Evolutionary conservation across 495 filamentous ascomycete genomes (phyloP), one percentile per base, ranked within the genome.

Genomic region (Poronia punctata): DNA sequence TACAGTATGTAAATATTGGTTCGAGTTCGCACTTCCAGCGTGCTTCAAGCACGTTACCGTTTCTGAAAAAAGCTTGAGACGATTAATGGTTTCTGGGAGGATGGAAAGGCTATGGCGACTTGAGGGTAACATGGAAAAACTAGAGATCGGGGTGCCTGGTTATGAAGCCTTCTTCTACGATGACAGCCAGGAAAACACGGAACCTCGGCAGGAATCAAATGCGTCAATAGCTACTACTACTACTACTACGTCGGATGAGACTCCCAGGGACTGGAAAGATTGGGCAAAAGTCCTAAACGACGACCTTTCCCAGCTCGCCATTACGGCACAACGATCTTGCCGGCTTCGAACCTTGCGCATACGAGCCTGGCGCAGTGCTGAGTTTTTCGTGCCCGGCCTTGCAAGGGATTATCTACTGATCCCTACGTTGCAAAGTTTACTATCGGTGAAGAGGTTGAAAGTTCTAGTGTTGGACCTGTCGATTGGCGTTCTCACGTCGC

Each of bases 1-100:
- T 19, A 38, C 35, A 28, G 7, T 38, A 9, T 38, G 35, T 20
- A 38, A 28, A 19, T 23, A 7, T 7, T 38, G 35, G 35, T 27
- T 38, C 22, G 35, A 38, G 9, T 38, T 26, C 24, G 35, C 23
- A 9, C 22, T 38, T 11, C 35, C 35, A 2, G 35, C 14, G 35
- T 38, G n/a, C 14, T 15, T 38, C 15, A 26, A 28, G 22, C 9
- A 12, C 16, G 16, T 38, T 12, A 38, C 11, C 5, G 21, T 38
- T 8, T 38, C 35, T 9, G 11, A 26, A 26, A 14, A 38, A 9
- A 28, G 3, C 3, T 23, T 38, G 35, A n/a, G 23, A 14, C 4
- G 23, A 3, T 12, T 38, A 14, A 15, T 28, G 10, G 12, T 14
- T 20, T 38, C 35, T 27, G 15, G 35, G 9, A 23, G 8, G 4